phyloP scores from a whole-genome alignment of 2,329 filamentous ascomycete genomes.

The Lecanoromycetidae sp. region DNA sequence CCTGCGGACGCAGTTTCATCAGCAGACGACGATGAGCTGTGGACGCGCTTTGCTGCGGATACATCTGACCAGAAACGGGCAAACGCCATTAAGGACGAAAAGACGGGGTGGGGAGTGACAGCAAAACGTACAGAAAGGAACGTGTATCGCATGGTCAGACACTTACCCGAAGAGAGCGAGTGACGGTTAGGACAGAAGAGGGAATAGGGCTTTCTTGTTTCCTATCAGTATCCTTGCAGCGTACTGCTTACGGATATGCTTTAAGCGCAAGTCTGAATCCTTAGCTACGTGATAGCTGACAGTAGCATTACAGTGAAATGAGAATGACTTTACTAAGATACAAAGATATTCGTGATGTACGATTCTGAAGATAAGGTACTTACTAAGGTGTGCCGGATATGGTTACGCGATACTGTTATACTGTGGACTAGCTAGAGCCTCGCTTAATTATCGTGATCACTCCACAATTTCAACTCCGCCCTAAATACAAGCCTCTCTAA shows the following conservation, averaged over 20 bases:
- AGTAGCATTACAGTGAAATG: no score
- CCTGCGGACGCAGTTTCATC: neutral
- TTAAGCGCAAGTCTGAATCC: no score
- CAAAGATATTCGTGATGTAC: no score
- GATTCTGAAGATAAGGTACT: no score
- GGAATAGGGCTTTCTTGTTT: no score
- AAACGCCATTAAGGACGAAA: neutral
- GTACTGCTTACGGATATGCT: no score
- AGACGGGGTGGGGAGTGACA: slow-evolving; percentile 3
- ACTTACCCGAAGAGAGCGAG: slow-evolving; percentile 3
- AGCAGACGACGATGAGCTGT: neutral
- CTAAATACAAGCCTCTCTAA: neutral
- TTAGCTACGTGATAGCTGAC: no score
- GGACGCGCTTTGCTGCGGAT: slow-evolving; percentile 1
- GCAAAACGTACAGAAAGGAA: slow-evolving; percentile 2
- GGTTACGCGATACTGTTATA: neutral
- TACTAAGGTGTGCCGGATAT: no score
- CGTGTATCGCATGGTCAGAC: slow-evolving; percentile 4
- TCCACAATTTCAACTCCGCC: slow-evolving; percentile 1
- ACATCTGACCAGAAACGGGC: neutral
- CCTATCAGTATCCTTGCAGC: no score
- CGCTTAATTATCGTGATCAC: neutral
- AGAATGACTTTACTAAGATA: no score
- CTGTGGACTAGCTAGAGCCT: neutral
- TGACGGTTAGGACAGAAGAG: neutral